Percentiles rank a stretch among this genome's conserved stretches.
Evolutionary conservation across 225 moss, liverwort and hornwort species (phyloP).

Genomic region (Bryum argenteum): DNA sequence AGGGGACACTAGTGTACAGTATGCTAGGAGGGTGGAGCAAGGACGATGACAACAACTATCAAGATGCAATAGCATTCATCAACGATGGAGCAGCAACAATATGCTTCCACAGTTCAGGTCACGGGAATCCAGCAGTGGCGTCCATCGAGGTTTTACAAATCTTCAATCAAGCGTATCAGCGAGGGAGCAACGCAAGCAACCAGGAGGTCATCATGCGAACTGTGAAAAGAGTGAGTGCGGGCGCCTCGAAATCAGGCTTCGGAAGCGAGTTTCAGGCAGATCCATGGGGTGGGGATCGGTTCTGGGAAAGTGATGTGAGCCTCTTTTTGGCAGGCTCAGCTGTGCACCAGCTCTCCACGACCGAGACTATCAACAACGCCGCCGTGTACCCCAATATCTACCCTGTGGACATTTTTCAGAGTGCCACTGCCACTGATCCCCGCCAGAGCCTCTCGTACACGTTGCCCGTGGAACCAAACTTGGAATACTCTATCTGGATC

Average conservation of each 20-base stretch:
- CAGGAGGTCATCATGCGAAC: constrained; percentile 40
- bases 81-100: constrained; percentile 68
- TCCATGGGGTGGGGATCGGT: constrained; percentile 88
- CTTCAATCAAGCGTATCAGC: constrained; percentile 72
- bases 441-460: constrained; percentile 67
- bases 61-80: constrained; percentile 68
- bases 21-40: constrained; percentile 71
- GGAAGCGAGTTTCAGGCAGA: constrained; percentile 74
- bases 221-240: constrained; percentile 78
- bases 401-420: constrained; percentile 70
- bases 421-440: constrained; percentile 57
- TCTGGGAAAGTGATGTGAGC: constrained; percentile 74
- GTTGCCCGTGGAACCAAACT: constrained; percentile 68
- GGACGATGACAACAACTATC: constrained; percentile 53
- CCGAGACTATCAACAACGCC: constrained; percentile 44
- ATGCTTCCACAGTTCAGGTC: constrained; percentile 88
- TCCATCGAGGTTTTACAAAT: constrained; percentile 82
- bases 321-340: constrained; percentile 53
- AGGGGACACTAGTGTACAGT: constrained; percentile 71
- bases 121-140: constrained; percentile 78
- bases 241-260: constrained; percentile 61
- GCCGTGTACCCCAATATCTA: constrained; percentile 72
- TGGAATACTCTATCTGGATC: constrained; percentile 77
- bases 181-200: constrained; percentile 36
- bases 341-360: constrained; percentile 41